phyloP scores from a whole-genome alignment of 306 rosid species.

The Spatholobus suberectus region DNA sequence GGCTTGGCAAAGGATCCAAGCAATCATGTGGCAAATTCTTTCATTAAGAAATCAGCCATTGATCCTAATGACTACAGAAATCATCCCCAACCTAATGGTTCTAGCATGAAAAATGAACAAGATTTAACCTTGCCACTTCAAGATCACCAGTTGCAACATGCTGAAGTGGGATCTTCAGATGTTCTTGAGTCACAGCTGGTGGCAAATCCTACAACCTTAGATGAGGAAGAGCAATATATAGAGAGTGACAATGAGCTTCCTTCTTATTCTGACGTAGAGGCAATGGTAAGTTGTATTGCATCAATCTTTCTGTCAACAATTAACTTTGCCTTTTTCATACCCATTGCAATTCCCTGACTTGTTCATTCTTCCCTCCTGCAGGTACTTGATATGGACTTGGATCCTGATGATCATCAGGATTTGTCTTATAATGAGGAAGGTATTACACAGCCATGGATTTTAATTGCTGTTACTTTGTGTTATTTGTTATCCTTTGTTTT shows the following conservation, averaged over 20 bases:
- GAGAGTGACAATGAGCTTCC: conserved; percentile 89
- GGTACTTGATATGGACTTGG: conserved; percentile 98
- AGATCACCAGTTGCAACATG: conserved; percentile 49
- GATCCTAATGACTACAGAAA: conserved; percentile 49
- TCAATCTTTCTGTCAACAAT: conserved; percentile 29
- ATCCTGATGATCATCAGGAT: conserved; percentile 79
- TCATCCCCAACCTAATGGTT: conserved; percentile 51
- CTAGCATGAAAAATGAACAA: conserved; percentile 52
- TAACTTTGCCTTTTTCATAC: conserved; percentile 27
- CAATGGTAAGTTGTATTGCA: conserved; percentile 67
- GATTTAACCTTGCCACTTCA: conserved; percentile 48
- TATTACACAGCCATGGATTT: conserved; percentile 41
- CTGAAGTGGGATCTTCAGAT: conserved; percentile 52
- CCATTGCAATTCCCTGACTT: conserved; percentile 2
- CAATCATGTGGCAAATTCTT: conserved; percentile 45
- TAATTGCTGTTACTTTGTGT: conserved; percentile 9
- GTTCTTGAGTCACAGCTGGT: conserved; percentile 49
- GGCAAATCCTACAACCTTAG: conserved; percentile 47
- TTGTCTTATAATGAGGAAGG: conserved; percentile 72
- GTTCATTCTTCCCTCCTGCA: conserved; percentile 45
- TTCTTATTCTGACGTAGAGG: conserved; percentile 89
- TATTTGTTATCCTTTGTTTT: conserved; percentile 6
- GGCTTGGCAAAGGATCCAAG: conserved; percentile 44
- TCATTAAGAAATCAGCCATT: conserved; percentile 48
- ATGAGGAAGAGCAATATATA: conserved; percentile 57